Evolutionary conservation across 2,329 filamentous ascomycete species (phyloP).

Genomic region (Trichoderma simmonsii): DNA sequence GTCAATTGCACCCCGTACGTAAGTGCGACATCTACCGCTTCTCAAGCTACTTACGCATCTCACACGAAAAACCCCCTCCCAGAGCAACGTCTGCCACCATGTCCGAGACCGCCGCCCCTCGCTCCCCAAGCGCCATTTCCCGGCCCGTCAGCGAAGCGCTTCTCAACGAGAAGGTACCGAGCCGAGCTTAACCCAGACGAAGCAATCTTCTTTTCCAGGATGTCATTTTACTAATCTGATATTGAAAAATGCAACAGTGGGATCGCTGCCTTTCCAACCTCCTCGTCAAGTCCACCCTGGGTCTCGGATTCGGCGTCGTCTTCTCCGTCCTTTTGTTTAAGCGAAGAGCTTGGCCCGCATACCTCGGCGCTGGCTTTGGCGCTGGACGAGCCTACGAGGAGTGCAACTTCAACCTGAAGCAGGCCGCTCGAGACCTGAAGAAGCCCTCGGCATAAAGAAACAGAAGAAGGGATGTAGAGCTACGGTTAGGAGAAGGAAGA

Average conservation of each 20-base stretch:
- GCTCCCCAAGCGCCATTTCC: conserved; percentile 62
- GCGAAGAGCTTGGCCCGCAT: conserved; percentile 96
- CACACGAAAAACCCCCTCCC: background rate
- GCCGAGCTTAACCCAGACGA: conserved; percentile 1
- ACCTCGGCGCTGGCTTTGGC: conserved; percentile 89
- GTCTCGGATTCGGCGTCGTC: conserved; percentile 94
- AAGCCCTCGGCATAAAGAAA: conserved; percentile 43
- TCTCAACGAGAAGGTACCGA: conserved; percentile 92
- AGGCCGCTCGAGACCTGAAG: conserved; percentile 57
- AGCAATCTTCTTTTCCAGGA: conserved; percentile 23
- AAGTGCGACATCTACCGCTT: background rate
- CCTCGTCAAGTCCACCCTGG: conserved; percentile 93
- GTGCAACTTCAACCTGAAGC: conserved; percentile 79
- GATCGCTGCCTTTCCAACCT: conserved; percentile 97
- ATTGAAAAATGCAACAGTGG: conserved; percentile 61
- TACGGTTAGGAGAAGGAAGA: background rate
- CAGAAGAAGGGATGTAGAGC: background rate
- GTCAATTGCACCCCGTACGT: conserved; percentile 23
- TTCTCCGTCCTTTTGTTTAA: conserved; percentile 99
- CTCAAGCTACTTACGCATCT: background rate
- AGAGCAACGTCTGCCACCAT: conserved; percentile 38
- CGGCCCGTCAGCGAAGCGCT: conserved; percentile 95
- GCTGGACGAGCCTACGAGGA: conserved; percentile 97
- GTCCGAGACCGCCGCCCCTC: conserved; percentile 50
- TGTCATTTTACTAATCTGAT: background rate